A percentile compares a stretch with the other conserved stretches of the same genome.
These are phyloP conservation scores for Erigeron philadelphicus DNA, from an alignment of 140 eudicot species.

Conservation along the genomic window DNA sequence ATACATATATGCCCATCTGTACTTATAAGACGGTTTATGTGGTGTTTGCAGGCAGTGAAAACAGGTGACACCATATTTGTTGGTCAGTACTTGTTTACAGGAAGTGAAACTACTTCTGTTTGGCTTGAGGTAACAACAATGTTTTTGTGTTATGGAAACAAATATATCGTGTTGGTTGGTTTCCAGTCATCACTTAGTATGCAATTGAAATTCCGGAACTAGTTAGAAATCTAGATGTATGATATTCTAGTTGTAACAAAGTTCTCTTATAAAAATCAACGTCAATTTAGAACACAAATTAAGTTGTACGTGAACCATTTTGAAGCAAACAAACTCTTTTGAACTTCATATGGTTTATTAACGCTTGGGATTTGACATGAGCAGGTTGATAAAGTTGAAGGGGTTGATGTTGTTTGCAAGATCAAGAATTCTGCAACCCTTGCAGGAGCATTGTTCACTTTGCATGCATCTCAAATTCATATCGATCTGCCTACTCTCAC, in stretches of 20 bases:
- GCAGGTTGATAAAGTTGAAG: slow-evolving; percentile 68
- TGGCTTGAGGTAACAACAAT: slow-evolving; percentile 75
- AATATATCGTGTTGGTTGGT: neutral
- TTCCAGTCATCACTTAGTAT: too few relatives aligned
- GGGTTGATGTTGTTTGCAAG: slow-evolving; percentile 58
- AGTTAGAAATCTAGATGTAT: too few relatives aligned
- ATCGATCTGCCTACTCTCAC: slow-evolving; percentile 80
- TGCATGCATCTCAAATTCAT: slow-evolving; percentile 79
- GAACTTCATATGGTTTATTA: slow-evolving; percentile 16
- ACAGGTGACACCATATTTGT: slow-evolving; percentile 83
- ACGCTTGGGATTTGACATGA: slow-evolving; percentile 16
- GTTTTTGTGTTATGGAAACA: neutral
- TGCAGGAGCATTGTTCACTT: slow-evolving; percentile 69
- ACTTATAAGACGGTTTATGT: slow-evolving; percentile 16
- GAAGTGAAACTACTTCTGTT: slow-evolving; percentile 93
- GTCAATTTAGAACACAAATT: too few relatives aligned
- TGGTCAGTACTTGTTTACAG: slow-evolving; percentile 87
- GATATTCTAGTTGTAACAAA: too few relatives aligned
- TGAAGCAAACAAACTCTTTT: neutral
- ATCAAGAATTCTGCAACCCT: slow-evolving; percentile 74
- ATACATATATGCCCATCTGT: neutral
- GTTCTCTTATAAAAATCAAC: too few relatives aligned
- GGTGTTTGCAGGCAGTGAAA: slow-evolving; percentile 62
- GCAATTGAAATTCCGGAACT: too few relatives aligned
- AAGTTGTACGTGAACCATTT: neutral